Conservation (phyloP, 495 filamentous ascomycete genomes). For the Penicillium herquei region DNA sequence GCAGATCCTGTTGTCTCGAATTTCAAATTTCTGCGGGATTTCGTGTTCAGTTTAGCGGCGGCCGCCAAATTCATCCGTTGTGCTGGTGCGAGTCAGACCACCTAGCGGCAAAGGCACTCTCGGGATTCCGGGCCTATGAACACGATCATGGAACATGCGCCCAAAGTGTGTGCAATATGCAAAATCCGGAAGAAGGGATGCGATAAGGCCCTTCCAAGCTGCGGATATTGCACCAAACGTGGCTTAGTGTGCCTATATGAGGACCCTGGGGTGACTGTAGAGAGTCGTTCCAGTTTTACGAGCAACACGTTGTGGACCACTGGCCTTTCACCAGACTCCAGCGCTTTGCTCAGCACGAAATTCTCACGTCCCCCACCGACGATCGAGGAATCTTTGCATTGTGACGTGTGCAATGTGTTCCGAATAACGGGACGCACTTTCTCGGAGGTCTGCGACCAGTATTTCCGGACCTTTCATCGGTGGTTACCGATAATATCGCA, state of each 20-base stretch:
- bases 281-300: background rate
- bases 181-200: conserved; percentile 37
- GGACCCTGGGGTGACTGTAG: conserved; percentile 2
- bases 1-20: background rate
- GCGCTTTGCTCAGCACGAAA: background rate
- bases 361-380: background rate
- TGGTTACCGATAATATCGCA: conserved; percentile 5
- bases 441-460: background rate
- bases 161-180: conserved; percentile 26
- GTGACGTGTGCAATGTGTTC: conserved; percentile 16
- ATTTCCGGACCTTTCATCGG: conserved; percentile 1
- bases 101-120: background rate
- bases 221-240: conserved; percentile 25
- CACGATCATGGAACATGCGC: conserved; percentile 1
- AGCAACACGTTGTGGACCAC: background rate
- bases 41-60: background rate
- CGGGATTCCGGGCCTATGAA: too few species aligned
- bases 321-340: background rate
- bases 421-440: conserved; percentile 18
- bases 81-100: background rate
- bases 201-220: conserved; percentile 34
- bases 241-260: conserved; percentile 14
- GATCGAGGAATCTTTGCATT: background rate
- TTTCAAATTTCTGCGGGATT: background rate
- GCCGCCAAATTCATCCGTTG: too few species aligned